Percentiles rank a stretch among this genome's conserved stretches.
phyloP scores from a whole-genome alignment of 2,329 filamentous ascomycete species.

The Alternaria panax region DNA sequence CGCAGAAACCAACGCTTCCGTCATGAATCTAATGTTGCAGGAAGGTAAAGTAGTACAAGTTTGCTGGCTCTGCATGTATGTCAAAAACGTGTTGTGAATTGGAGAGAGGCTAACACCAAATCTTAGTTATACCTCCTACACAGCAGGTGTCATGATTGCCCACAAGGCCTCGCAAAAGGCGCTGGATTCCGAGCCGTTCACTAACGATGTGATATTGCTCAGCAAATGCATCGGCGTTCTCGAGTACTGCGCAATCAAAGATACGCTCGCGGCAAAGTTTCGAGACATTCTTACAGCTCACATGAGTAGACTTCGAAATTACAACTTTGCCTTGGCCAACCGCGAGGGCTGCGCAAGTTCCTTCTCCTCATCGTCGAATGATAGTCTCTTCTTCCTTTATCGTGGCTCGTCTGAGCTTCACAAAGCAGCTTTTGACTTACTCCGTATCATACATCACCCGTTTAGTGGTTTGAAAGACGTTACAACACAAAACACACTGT shows the following conservation, averaged over 20 bases:
- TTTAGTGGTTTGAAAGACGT: conserved; percentile 14
- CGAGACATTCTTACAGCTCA: conserved; percentile 13
- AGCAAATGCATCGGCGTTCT: conserved; percentile 14
- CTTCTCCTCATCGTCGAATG: neutral
- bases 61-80: conserved; percentile 35
- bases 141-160: conserved; percentile 22
- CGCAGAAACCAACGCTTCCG: conserved; percentile 22
- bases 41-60: conserved; percentile 24
- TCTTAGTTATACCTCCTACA: conserved; percentile 25
- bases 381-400: conserved; percentile 19
- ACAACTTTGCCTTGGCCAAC: neutral
- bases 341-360: neutral
- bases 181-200: conserved; percentile 5
- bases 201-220: conserved; percentile 13
- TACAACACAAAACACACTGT: conserved; percentile 2
- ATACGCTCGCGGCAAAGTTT: conserved; percentile 11
- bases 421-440: conserved; percentile 17
- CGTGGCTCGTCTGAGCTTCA: conserved; percentile 18
- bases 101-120: neutral
- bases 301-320: conserved; percentile 3
- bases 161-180: conserved; percentile 24
- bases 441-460: conserved; percentile 20
- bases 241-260: conserved; percentile 14
- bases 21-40: conserved; percentile 20
- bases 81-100: neutral